Evolutionary conservation across 805 yeast species (phyloP).

Genomic region (Ogataea wickerhamii): DNA sequence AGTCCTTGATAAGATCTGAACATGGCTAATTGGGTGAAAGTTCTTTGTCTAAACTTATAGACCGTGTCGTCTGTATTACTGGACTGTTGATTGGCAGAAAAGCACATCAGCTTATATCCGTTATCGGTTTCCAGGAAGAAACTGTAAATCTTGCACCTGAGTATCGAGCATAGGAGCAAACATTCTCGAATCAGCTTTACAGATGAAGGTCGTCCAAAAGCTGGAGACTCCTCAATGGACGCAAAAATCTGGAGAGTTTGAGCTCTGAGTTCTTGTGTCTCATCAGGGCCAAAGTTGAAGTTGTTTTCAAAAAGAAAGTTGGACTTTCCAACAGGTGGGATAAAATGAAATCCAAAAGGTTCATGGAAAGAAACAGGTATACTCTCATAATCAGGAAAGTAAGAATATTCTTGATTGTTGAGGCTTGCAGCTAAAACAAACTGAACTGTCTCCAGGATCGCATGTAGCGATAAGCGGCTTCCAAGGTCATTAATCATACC

Average conservation of each 20-base stretch:
- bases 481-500: slow-evolving; percentile 30
- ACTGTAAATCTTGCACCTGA: slow-evolving; percentile 31
- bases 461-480: slow-evolving; percentile 34
- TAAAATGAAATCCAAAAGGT: slow-evolving; percentile 23
- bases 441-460: slow-evolving; percentile 29
- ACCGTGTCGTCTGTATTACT: slow-evolving; percentile 9
- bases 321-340: slow-evolving; percentile 30
- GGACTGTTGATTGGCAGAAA: slow-evolving; percentile 15
- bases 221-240: slow-evolving; percentile 13
- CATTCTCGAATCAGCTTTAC: slow-evolving; percentile 24
- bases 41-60: slow-evolving; percentile 22
- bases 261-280: slow-evolving; percentile 6
- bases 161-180: slow-evolving; percentile 32
- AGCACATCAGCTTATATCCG: slow-evolving; percentile 18
- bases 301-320: slow-evolving; percentile 26
- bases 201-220: slow-evolving; percentile 8
- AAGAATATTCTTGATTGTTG: slow-evolving; percentile 14
- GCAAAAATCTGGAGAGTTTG: slow-evolving; percentile 11
- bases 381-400: slow-evolving; percentile 1
- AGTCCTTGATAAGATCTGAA: slow-evolving; percentile 26
- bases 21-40: slow-evolving; percentile 25
- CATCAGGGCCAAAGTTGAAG: slow-evolving; percentile 13
- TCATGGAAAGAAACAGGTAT: slow-evolving; percentile 14
- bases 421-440: slow-evolving; percentile 20
- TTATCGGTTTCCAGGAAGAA: slow-evolving; percentile 17